These are phyloP conservation scores for Ophiosphaerella herpotricha DNA, from an alignment of 2,329 filamentous ascomycete genomes.

Conservation along the genomic window DNA sequence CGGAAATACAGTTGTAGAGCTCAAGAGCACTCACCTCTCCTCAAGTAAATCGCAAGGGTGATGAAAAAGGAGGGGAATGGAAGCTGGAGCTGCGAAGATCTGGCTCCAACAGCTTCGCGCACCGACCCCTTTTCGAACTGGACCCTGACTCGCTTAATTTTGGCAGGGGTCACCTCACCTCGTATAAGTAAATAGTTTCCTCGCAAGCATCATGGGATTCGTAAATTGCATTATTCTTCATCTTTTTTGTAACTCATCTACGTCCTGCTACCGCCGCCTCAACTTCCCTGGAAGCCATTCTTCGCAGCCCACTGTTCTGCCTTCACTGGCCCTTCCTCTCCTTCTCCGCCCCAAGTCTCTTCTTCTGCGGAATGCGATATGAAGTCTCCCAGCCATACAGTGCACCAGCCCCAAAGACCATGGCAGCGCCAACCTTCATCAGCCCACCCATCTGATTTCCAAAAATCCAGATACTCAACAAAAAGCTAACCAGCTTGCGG, in stretches of 20 bases:
- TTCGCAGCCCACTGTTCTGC: neutral
- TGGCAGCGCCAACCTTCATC: conserved; percentile 77
- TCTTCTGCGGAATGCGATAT: conserved; percentile 50
- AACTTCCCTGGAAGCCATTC: neutral
- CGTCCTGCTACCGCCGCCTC: neutral
- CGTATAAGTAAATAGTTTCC: neutral
- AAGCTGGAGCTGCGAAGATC: conserved; percentile 25
- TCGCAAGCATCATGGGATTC: neutral
- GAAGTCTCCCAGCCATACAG: conserved; percentile 80
- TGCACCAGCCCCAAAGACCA: conserved; percentile 91
- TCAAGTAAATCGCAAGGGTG: conserved; percentile 19
- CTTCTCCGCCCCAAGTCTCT: conserved; percentile 31
- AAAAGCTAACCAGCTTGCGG: conserved; percentile 86
- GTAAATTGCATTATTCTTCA: neutral
- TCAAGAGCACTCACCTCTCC: conserved; percentile 25
- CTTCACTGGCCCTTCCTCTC: conserved; percentile 35
- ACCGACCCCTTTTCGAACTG: conserved; percentile 12
- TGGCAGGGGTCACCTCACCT: neutral
- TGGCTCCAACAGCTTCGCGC: conserved; percentile 20
- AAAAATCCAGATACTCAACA: conserved; percentile 93
- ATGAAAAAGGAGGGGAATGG: conserved; percentile 22
- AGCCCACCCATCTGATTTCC: conserved; percentile 78
- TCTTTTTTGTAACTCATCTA: neutral
- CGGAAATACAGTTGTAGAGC: conserved; percentile 1
- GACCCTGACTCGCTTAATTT: neutral